These are phyloP conservation scores for Trametes sanguinea DNA, from an alignment of 768 basidiomycete genomes.

Conservation along the genomic window DNA sequence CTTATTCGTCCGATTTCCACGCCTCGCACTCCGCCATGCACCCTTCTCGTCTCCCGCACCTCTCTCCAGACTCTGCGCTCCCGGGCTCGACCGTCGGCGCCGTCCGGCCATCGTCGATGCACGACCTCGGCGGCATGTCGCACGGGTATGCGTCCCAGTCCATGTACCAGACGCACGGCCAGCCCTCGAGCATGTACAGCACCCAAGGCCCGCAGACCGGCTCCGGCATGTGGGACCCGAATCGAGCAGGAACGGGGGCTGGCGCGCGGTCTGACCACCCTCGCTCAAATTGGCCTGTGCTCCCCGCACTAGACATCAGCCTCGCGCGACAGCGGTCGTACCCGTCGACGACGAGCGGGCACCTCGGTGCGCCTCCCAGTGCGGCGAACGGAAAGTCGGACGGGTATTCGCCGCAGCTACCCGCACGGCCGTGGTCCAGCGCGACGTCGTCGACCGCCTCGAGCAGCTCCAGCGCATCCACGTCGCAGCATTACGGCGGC, in stretches of 20 bases:
- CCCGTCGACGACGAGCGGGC: background rate
- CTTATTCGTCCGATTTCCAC: constrained; percentile 20
- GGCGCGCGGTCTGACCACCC: constrained; percentile 7
- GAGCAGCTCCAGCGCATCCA: constrained; percentile 25
- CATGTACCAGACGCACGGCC: constrained; percentile 5
- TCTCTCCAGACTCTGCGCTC: constrained; percentile 8
- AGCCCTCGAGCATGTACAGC: constrained; percentile 5
- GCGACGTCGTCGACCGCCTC: constrained; percentile 27
- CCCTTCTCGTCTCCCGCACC: constrained; percentile 9
- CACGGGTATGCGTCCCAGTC: background rate
- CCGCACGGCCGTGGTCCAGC: constrained; percentile 29
- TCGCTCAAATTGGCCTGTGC: constrained; percentile 25
- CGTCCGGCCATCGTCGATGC: constrained; percentile 7
- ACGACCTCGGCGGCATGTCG: background rate
- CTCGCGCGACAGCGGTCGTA: constrained; percentile 22
- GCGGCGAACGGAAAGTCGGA: constrained; percentile 19
- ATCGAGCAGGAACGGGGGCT: background rate
- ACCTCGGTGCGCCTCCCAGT: background rate
- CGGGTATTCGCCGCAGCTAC: constrained; percentile 28
- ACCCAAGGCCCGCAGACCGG: background rate
- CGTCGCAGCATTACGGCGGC: constrained; percentile 15
- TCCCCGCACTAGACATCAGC: constrained; percentile 30
- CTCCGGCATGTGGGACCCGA: constrained; percentile 22
- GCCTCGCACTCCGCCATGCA: background rate
- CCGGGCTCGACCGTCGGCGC: constrained; percentile 9